Evolutionary conservation across 768 basidiomycete genomes (phyloP), one percentile per base, ranked within the genome.

Genomic region (Trametes punicea): DNA sequence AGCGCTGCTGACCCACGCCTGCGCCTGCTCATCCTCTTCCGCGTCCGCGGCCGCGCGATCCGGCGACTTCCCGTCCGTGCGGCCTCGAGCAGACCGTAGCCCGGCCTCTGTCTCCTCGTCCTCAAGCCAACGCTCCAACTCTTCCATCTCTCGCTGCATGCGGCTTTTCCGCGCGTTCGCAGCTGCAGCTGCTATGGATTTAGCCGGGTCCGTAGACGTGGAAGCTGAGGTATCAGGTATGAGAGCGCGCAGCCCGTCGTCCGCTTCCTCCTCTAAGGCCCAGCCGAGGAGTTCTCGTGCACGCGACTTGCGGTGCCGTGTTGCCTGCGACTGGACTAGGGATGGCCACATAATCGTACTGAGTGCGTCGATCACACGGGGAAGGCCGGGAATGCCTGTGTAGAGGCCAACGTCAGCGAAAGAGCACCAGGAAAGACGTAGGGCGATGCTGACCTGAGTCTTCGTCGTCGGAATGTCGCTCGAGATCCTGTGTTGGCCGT

Each of bases 311-410:
- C 63, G 66, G 20, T 62, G 55, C 27, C 51, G 36, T 42, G 67
- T 71, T 6, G 64, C 44, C n/a, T 65, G 64, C 29, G 66, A 70
- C 21, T 79, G 73, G 45, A 80, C 71, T 81, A 93, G 85, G 0
- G 86, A 87, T 4, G 90, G 86, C 90, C 90, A 93, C 85, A 93
- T 90, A 63, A 93, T 82, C 0, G 91, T 91, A 68, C 88, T 86
- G 40, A 93, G 73, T 10, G 90, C 88, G 65, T 91, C 89, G 18
- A 89, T 62, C 7, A 91, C 83, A 23, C 91, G 83, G 27, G 82
- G 79, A 30, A 90, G 77, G 11, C 80, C 80, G 15, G 67, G 69
- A 15, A 70, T 60, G 7, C 56, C 64, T 68, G 47, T 15, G 5
- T 29, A 31, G 15, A 23, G 30, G 18, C 7, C 44, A 15, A 5